These are phyloP conservation scores for Quercus dentata DNA, from an alignment of 306 rosid species.

Conservation along the genomic window DNA sequence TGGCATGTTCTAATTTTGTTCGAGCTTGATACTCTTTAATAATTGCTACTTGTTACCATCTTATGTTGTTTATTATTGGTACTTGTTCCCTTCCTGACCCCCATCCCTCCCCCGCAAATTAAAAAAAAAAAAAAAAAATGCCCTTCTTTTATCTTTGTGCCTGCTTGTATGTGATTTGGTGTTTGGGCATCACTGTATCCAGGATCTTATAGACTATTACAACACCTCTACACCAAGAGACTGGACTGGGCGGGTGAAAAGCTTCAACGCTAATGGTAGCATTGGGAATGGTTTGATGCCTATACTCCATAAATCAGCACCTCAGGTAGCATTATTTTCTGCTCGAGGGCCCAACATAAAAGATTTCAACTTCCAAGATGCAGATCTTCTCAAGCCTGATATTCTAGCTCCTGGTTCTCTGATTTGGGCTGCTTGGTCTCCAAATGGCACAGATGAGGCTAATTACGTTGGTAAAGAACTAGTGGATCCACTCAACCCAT, in stretches of 20 bases:
- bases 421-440: constrained; percentile 99
- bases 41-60: background rate
- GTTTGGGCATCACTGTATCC: constrained; percentile 22
- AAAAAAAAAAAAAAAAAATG: background rate
- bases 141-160: constrained; percentile 14
- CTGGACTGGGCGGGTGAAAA: constrained; percentile 95
- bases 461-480: constrained; percentile 68
- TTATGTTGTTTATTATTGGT: background rate
- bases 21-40: constrained; percentile 11
- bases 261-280: constrained; percentile 75
- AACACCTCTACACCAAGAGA: constrained; percentile 88
- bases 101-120: background rate
- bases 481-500: constrained; percentile 9
- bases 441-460: constrained; percentile 96
- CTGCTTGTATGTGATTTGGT: constrained; percentile 13
- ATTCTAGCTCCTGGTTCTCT: constrained; percentile 97
- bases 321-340: constrained; percentile 92
- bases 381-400: constrained; percentile 99
- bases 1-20: background rate
- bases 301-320: constrained; percentile 92
- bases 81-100: background rate
- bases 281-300: constrained; percentile 94
- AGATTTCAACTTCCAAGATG: constrained; percentile 94
- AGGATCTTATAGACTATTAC: constrained; percentile 94
- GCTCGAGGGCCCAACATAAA: constrained; percentile 94